Percentiles rank a stretch among this genome's conserved stretches.
Evolutionary conservation across 768 basidiomycete genomes (phyloP).

Genomic region (Kwoniella dendrophila): DNA sequence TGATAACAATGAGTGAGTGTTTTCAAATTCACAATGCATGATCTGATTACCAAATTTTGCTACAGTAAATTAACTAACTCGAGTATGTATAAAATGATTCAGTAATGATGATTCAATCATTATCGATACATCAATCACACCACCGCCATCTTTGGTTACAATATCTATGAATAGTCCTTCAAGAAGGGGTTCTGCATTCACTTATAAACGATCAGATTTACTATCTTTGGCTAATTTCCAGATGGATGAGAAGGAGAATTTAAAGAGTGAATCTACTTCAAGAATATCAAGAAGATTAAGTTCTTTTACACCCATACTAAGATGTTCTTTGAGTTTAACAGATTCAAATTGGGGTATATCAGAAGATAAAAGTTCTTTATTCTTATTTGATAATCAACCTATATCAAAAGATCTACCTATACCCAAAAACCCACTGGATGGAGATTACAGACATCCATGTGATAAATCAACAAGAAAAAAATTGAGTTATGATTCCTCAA

Average conservation of each 20-base stretch:
- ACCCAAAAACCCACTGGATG: neutral
- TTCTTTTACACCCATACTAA: constrained; percentile 20
- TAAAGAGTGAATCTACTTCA: neutral
- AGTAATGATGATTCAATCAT: too few species aligned
- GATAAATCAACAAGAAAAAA: neutral
- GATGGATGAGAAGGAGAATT: too few species aligned
- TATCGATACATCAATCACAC: too few species aligned
- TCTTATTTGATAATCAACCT: constrained; percentile 17
- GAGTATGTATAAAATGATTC: too few species aligned
- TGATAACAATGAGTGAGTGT: too few species aligned
- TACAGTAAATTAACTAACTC: too few species aligned
- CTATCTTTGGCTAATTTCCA: constrained; percentile 1
- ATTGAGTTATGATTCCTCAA: neutral
- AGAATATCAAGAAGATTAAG: constrained; percentile 14
- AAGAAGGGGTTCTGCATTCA: too few species aligned
- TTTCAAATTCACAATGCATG: too few species aligned
- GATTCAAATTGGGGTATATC: constrained; percentile 15
- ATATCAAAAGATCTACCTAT: constrained; percentile 20
- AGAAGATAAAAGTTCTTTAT: neutral
- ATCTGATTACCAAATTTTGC: too few species aligned
- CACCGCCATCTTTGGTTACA: too few species aligned
- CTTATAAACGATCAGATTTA: constrained; percentile 1
- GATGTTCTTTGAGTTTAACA: neutral
- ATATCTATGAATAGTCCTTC: too few species aligned
- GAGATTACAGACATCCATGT: constrained; percentile 16